Base-by-base conservation (phyloP, 108 stramenopile genomes). In the Cyclotella sp. region DNA sequence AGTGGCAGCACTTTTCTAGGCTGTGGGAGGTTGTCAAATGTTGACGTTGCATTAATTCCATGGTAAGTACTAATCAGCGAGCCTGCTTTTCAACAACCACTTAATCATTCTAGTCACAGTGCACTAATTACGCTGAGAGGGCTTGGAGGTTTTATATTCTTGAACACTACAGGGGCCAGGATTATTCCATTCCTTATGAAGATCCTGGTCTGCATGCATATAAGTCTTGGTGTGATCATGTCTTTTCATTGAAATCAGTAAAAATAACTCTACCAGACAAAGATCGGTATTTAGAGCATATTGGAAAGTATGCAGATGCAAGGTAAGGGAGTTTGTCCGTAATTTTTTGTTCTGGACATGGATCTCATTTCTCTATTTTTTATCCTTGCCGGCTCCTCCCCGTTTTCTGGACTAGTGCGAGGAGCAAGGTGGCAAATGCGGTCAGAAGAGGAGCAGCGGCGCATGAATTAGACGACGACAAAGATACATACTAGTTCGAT, bases 391-490 rank as follows among this genome's bases (percentile, higher is more conserved):
- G n/a, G n/a, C n/a, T n/a, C 9, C n/a, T 49, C 89, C 91, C 63
- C 63, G 90, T 90, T 63, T 90, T 91, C 19, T 81, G 84, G 67
- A 83, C 82, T 9, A 84, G 81, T 44, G 94, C 95, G 0, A 71
- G 95, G 43, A 85, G 83, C 60, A 93, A 92, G 80, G 95, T 95
- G 42, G 95, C 90, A 30, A 93, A 95, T 55, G 95, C 95, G 9
- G 92, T 93, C 0, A 81, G 95, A 63, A 71, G 95, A 68, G 94
- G 94, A 29, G 94, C 91, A 19, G 57, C 88, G 0, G 94, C 94
- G 15, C 92, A 93, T 70, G 95, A 95, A 55, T 73, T 92, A 11
- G 92, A 95, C 63, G 92, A 93, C 73, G 90, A 91, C 21, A 93
- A 89, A 69, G 95, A 95, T 76, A 90, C 91, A 12, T 86, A 86